Evolutionary conservation across 2,329 filamentous ascomycete species (phyloP).

Genomic region (Fusarium annulatum): DNA sequence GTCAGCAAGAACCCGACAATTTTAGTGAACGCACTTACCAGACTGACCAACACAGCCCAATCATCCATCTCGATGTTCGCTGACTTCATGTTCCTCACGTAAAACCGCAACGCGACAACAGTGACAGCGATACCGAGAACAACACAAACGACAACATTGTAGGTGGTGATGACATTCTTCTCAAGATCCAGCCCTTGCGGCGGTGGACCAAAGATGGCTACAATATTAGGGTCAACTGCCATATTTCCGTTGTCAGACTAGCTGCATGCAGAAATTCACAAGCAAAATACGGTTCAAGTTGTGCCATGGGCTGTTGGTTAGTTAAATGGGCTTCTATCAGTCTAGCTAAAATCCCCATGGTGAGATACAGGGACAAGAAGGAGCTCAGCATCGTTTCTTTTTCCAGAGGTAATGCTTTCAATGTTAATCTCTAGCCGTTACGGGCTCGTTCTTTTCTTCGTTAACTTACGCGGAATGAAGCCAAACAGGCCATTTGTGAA

Average conservation of each 20-base stretch:
- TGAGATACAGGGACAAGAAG: background rate
- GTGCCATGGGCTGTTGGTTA: background rate
- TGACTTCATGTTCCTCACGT: constrained; percentile 24
- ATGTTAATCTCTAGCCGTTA: background rate
- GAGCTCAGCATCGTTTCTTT: background rate
- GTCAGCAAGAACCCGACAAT: rapidly evolving
- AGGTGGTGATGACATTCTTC: background rate
- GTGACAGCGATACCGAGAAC: background rate
- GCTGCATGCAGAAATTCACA: background rate
- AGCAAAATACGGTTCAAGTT: background rate
- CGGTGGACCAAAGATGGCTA: constrained; percentile 15
- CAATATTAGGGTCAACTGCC: constrained; percentile 2
- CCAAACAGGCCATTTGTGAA: constrained; percentile 12
- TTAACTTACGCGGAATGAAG: background rate
- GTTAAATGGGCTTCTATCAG: background rate
- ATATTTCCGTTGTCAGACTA: background rate
- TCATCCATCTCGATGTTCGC: constrained; percentile 9
- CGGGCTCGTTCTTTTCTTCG: background rate
- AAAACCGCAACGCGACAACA: constrained; percentile 1
- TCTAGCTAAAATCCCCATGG: background rate
- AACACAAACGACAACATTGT: constrained; percentile 8
- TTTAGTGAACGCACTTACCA: background rate
- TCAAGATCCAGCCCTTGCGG: constrained; percentile 1
- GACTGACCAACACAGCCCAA: constrained; percentile 7
- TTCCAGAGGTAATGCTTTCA: background rate